Evolutionary conservation across 768 basidiomycete genomes (phyloP), one percentile per base, ranked within the genome.

Genomic region (Clavaria fumosa): DNA sequence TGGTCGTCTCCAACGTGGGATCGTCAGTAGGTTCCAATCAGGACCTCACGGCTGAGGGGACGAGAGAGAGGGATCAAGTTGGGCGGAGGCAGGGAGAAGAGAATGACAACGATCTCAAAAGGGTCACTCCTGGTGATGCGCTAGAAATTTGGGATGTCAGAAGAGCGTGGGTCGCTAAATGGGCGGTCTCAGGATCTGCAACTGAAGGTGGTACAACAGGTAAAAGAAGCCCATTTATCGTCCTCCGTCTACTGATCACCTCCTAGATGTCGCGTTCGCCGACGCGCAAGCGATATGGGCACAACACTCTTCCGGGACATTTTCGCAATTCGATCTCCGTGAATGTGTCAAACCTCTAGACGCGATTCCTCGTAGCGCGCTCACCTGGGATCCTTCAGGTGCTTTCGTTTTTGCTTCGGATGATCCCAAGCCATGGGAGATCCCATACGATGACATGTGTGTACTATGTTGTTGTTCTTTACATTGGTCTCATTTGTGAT

Each of bases 101-200:
- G n/a, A n/a, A n/a, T n/a, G n/a, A n/a, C n/a, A 27, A 11, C 27
- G 43, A 12, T 34, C 30, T 21, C 34, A 46, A 2, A 51, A 52
- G 26, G 22, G 14, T 28, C 9, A 14, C 45, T 15, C 45, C 50
- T 19, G 70, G 74, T 2, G 78, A 84, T 48, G 59, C 72, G 0
- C 64, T 85, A 21, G 84, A 88, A 47, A 76, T 89, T 17, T 90
- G 86, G 86, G 85, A 90, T 52, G 80, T 82, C 1, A 64, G 85
- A 38, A 62, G 86, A 33, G 69, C 72, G 0, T 83, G 78, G 70
- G 66, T 88, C 34, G 77, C 80, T 4, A 90, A 89, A 56, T 89
- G 85, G 79, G 67, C 70, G 2, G 68, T 86, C 7, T 66, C 63
- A 15, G 72, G 75, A 10, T 72, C 71, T 9, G 62, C 69, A 4